A percentile compares a stretch with the other conserved stretches of the same genome.
These are phyloP conservation scores for Cladorrhinum samala DNA, from an alignment of 495 filamentous ascomycete genomes.

Conservation along the genomic window DNA sequence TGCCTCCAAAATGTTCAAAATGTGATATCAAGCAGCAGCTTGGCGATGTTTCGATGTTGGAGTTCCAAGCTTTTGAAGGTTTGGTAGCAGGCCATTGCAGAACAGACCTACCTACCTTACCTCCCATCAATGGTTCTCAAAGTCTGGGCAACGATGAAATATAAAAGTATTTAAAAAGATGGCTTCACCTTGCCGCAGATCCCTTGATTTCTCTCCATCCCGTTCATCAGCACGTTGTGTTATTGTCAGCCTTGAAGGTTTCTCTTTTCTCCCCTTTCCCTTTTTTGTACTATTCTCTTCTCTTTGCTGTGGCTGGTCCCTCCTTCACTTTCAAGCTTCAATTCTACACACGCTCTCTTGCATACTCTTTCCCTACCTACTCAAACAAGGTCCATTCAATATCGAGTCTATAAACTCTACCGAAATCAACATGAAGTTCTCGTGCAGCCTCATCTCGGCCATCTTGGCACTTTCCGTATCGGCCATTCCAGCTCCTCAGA, in stretches of 20 bases:
- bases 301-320: constrained; percentile 3
- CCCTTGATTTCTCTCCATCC: neutral
- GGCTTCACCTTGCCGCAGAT: too few relatives aligned
- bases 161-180: too few relatives aligned
- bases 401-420: neutral
- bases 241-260: neutral
- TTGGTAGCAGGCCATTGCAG: too few relatives aligned
- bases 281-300: neutral
- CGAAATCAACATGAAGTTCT: constrained; percentile 22
- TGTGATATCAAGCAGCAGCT: neutral
- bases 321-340: neutral
- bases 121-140: too few relatives aligned
- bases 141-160: too few relatives aligned
- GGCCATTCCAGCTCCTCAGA: constrained; percentile 16
- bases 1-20: neutral
- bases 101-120: too few relatives aligned
- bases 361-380: neutral
- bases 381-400: too few relatives aligned
- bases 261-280: constrained; percentile 1
- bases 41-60: constrained; percentile 2
- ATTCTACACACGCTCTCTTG: neutral
- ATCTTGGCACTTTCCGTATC: constrained; percentile 20
- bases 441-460: constrained; percentile 18
- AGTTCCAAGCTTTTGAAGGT: neutral
- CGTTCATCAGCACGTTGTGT: neutral